Evolutionary conservation across 306 rosid genomes (phyloP), one percentile per base, ranked within the genome.

Genomic region (Cucumis hystrix): DNA sequence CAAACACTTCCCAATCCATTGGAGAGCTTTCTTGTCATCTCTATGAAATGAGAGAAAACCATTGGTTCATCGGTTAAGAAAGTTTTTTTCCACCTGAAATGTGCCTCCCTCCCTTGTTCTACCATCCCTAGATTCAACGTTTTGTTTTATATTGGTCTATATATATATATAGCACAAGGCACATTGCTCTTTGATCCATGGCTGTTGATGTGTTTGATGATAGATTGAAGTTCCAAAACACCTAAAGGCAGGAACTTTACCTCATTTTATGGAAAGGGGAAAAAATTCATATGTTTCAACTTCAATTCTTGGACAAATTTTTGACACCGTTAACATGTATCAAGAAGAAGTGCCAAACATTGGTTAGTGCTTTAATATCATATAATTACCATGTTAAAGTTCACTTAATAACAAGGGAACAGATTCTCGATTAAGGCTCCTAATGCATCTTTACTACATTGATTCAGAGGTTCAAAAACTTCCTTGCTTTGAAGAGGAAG

Each of bases 251-350:
- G 79, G 79, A 20, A 6, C 10, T 39, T 88, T 80, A 40, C 98
- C 97, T 0, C 98, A 94, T 78, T 90, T 88, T 47, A 84, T 90
- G 97, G 93, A 67, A 61, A 88, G 40, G 63, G 80, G 74, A 82
- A 77, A 63, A 0, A 81, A 52, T 3, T 83, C 85, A 5, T 90
- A 77, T 70, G 81, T 72, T 33, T 94, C 97, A 17, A 84, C 87
- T 40, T 90, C 93, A 23, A 79, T 94, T 78, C 57, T 94, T 77
- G 97, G 96, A 71, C 47, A 17, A 74, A 91, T 94, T 65, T 94
- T 82, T 43, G 89, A 94, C 65, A 81, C 74, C 20, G 97, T 89
- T 79, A 2, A 37, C 54, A 28, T 15, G 23, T 82, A 79, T 84
- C 87, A 83, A 77, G 45, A 45, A 55, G 81, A 85, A 30, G 4